These are phyloP conservation scores for Cyphellophora attinorum DNA, from an alignment of 2,329 filamentous ascomycete genomes.

Conservation along the genomic window DNA sequence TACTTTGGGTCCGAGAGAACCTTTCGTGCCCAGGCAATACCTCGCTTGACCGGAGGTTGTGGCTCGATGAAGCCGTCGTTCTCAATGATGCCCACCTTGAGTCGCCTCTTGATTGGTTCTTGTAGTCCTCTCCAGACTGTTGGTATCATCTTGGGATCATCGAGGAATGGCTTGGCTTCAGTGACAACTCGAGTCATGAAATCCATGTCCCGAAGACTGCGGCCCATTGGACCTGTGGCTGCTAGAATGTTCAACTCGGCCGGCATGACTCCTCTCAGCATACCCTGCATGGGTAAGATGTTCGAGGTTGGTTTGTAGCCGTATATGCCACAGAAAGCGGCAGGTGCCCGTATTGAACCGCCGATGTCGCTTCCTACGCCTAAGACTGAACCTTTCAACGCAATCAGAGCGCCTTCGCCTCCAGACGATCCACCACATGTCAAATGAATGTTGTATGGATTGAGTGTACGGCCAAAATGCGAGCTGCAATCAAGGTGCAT, in stretches of 20 bases:
- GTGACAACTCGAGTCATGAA: conserved; percentile 33
- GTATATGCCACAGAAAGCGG: conserved; percentile 30
- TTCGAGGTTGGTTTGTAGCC: conserved; percentile 30
- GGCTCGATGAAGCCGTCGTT: conserved; percentile 56
- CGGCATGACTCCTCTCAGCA: conserved; percentile 10
- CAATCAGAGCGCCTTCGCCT: conserved; percentile 48
- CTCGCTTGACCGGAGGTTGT: conserved; percentile 51
- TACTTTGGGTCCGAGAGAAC: conserved; percentile 33
- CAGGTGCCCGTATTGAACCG: conserved; percentile 30
- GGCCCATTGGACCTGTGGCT: conserved; percentile 46
- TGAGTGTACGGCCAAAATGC: conserved; percentile 34
- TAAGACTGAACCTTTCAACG: conserved; percentile 41
- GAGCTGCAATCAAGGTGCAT: conserved; percentile 25
- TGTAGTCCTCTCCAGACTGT: conserved; percentile 38
- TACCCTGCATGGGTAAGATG: conserved; percentile 27
- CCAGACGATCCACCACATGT: conserved; percentile 46
- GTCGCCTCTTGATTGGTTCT: conserved; percentile 16
- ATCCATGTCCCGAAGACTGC: conserved; percentile 38
- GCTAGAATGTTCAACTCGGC: conserved; percentile 28
- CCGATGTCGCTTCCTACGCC: conserved; percentile 47
- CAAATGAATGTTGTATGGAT: conserved; percentile 43
- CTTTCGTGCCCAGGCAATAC: conserved; percentile 35
- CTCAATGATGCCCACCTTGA: conserved; percentile 54
- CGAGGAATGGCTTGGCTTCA: conserved; percentile 39
- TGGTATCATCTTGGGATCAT: conserved; percentile 42